Evolutionary conservation across 306 rosid genomes (phyloP), one percentile per base, ranked within the genome.

Genomic region (Lotus japonicus): DNA sequence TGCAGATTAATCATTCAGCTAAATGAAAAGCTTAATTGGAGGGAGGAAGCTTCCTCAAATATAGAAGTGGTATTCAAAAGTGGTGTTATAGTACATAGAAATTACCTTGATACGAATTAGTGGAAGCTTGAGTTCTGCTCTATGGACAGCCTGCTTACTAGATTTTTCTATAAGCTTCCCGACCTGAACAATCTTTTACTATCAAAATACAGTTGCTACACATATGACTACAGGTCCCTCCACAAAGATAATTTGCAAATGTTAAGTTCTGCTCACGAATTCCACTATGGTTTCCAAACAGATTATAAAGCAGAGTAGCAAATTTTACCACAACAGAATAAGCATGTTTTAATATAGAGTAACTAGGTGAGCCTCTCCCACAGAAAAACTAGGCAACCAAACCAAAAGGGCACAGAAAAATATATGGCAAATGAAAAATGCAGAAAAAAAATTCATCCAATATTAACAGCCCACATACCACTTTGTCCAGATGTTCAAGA

Each of bases 401-500:
- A 51, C 49, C 45, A 65, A 61, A 48, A 48, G 58, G 38, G 38
- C 70, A 58, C 48, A 58, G 11, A 4, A 78, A 58, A 48, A 36
- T 23, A 70, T 23, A 36, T 7, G 12, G 72, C 35, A 45, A 14
- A 49, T 41, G 35, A 54, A 54, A 8, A 61, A 26, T 6, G 4
- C 5, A 28, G 33, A 28, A n/a, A 45, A n/a, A 45, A 55, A 8
- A 42, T 39, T 16, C 69, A 31, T 50, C 67, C 52, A 49, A 16
- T 7, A 33, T 33, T 44, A 59, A 61, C 41, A 65, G 68, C 61
- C 9, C 21, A 79, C 80, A 15, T 76, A 94, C 99, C 86, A 94
- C 92, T 82, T 76, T 78, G 85, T 94, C 97, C 71, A 94, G 76
- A 85, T 88, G 97, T 78, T 90, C 96, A 48, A 94, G 94, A 84